Base-by-base conservation (phyloP, 2,329 filamentous ascomycete species). In the Epicoccum nigrum region DNA sequence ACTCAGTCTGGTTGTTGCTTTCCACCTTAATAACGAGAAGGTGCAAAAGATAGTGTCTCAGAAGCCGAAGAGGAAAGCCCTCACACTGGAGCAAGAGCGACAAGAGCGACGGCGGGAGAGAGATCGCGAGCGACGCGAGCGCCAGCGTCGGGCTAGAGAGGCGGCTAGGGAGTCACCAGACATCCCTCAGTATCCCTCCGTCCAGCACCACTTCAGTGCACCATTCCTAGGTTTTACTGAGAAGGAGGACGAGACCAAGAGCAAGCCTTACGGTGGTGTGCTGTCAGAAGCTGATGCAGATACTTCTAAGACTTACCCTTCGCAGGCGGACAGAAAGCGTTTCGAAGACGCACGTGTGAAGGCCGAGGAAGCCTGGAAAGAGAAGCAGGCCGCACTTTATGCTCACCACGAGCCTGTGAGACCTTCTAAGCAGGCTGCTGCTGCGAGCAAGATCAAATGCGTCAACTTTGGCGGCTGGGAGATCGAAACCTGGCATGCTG, bases 401-500 rank as follows among this genome's bases (percentile, higher is more conserved):
- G 54, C 76, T 79, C n/a, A 85, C 86, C 78, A 81, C 13, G 83
- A 67, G 78, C 84, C 15, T 86, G 86, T 41, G 2, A 65, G 63
- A 31, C 55, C 63, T 4, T 57, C 61, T 62, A 96, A 96, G 68
- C 79, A 87, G 3, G 85, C 86, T n/a, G 90, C 90, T 0, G 90
- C 91, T 21, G 90, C 91, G 4, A 97, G 92, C 72, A 94, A 97
- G 75, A 97, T 99, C 71, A 95, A 97, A 73, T 97, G 92, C 75
- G 96, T 99, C 76, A 94, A 96, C 66, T 97, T 99, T 76, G 94
- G 94, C 37, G 91, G 92, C 43, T 95, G 89, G 81, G 94, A 99
- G 73, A 99, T 99, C 63, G 94, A 99, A 71, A 99, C 94, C 3
- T 97, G 94, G 92, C 97, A 99, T 75, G 93, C 94, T 23, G 94